Percentiles rank a stretch among this genome's conserved stretches.
Conservation (phyloP, 495 filamentous ascomycete genomes). For the Talaromyces thailandensis region DNA sequence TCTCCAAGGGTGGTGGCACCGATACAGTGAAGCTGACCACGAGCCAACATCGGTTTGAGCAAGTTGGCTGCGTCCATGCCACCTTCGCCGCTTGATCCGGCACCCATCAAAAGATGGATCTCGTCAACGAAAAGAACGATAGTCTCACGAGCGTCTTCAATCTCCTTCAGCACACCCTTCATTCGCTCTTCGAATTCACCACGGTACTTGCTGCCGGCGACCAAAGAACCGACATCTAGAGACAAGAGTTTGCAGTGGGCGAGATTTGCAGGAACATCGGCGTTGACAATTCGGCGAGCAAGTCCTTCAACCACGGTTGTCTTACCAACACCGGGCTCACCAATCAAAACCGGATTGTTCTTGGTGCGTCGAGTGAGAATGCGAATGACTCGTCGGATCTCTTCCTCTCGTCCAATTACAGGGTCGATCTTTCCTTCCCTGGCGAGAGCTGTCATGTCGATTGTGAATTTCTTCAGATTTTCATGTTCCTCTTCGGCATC, state of each 20-base stretch:
- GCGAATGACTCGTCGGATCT: constrained; percentile 87
- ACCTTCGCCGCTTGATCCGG: constrained; percentile 84
- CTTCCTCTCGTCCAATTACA: constrained; percentile 94
- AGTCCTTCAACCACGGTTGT: constrained; percentile 96
- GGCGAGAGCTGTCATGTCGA: constrained; percentile 92
- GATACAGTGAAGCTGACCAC: constrained; percentile 95
- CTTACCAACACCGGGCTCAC: constrained; percentile 97
- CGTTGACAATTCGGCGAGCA: constrained; percentile 90
- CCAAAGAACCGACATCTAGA: constrained; percentile 86
- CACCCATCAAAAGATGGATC: constrained; percentile 97
- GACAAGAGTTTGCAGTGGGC: constrained; percentile 88
- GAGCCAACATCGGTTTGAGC: constrained; percentile 92
- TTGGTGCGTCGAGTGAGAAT: constrained; percentile 92
- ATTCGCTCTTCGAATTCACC: constrained; percentile 98
- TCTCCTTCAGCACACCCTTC: constrained; percentile 97
- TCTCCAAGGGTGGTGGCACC: constrained; percentile 91
- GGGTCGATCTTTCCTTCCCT: constrained; percentile 96
- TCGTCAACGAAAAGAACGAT: constrained; percentile 98
- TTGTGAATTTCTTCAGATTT: constrained; percentile 93
- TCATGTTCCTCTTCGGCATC: constrained; percentile 86
- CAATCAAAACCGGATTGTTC: constrained; percentile 95
- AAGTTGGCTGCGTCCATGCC: constrained; percentile 98
- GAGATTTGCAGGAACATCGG: constrained; percentile 92
- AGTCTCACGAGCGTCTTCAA: constrained; percentile 90
- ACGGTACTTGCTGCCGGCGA: constrained; percentile 94